Base-by-base conservation (phyloP, 177 flowering plant genomes). In the Vitis hybrid region DNA sequence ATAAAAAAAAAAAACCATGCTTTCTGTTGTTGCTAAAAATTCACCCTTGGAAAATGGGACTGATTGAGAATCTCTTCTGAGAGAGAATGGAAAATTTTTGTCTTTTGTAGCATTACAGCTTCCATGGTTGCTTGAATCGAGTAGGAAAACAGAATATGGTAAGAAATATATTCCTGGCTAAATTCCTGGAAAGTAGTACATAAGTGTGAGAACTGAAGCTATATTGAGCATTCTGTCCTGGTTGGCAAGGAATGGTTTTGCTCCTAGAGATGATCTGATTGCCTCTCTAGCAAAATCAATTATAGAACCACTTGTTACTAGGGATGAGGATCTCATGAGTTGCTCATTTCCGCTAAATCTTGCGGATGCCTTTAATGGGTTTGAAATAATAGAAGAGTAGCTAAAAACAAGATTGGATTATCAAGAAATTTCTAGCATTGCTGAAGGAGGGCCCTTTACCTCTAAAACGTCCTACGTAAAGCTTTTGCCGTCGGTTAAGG, bases 301-400 rank as follows among this genome's bases (percentile, higher is more conserved):
- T 55, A 76, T 93, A 79, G 86, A 87, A 68, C 82, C 89, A 21
- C 96, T 97, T 66, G 89, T 80, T 71, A 82, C 88, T 46, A 86
- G 86, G 67, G 91, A 86, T 78, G 91, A 87, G 60, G 97, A 90
- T 76, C 68, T 83, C 27, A 67, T 84, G 27, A 97, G 96, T 11
- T 90, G 93, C 76, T 84, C 91, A 52, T 75, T 88, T 75, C 80
- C 93, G 60, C 82, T 95, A 68, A 95, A 95, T 84, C 97, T 95
- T 69, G 74, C 74, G 58, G 99, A 95, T 82, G 93, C 98, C 65
- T 84, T 88, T 78, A 82, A 77, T 83, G 99, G 98, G 30, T 93
- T 90, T 61, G 89, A 85, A 82, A 66, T 91, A 66, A 89, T 95
- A 62, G 98, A 95, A 81, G 90, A 88, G 68, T 90, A 88, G 67